Evolutionary conservation across 129 eudicot species (phyloP).

Genomic region (Mikania micrantha): DNA sequence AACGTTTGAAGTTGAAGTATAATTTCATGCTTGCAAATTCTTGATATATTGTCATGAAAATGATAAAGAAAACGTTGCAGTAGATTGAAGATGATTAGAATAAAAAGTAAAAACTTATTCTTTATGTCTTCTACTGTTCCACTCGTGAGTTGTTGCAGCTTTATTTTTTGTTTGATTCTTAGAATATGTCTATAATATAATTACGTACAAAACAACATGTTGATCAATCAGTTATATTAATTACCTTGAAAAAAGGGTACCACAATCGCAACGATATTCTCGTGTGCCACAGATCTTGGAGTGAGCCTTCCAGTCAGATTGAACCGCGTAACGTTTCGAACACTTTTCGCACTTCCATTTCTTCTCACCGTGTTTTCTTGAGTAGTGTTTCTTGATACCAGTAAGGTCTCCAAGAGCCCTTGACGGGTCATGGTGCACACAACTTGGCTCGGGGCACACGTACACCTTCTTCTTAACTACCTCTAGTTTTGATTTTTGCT

Average conservation of each 20-base stretch:
- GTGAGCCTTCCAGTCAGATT: constrained; percentile 92
- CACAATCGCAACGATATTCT: constrained; percentile 85
- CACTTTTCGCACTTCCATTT: constrained; percentile 89
- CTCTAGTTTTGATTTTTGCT: constrained; percentile 52
- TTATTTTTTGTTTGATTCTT: background rate
- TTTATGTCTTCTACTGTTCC: constrained; percentile 29
- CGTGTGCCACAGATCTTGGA: constrained; percentile 87
- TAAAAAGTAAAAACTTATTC: background rate
- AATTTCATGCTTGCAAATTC: background rate
- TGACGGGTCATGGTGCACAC: constrained; percentile 87
- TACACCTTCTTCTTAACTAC: constrained; percentile 51
- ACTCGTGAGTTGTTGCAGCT: constrained; percentile 20
- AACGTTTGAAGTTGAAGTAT: too few species aligned
- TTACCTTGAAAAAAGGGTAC: constrained; percentile 86
- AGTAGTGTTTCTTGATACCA: constrained; percentile 73
- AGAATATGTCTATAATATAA: background rate
- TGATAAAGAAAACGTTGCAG: background rate
- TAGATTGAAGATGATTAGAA: constrained; percentile 2
- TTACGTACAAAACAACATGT: constrained; percentile 6
- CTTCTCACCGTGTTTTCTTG: constrained; percentile 81
- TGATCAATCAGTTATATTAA: background rate
- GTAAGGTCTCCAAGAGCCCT: constrained; percentile 79
- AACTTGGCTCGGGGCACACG: constrained; percentile 61
- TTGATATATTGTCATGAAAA: constrained; percentile 14
- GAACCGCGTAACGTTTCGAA: constrained; percentile 78